These are phyloP conservation scores for Fusarium udum DNA, from an alignment of 2,329 filamentous ascomycete genomes.

Conservation along the genomic window DNA sequence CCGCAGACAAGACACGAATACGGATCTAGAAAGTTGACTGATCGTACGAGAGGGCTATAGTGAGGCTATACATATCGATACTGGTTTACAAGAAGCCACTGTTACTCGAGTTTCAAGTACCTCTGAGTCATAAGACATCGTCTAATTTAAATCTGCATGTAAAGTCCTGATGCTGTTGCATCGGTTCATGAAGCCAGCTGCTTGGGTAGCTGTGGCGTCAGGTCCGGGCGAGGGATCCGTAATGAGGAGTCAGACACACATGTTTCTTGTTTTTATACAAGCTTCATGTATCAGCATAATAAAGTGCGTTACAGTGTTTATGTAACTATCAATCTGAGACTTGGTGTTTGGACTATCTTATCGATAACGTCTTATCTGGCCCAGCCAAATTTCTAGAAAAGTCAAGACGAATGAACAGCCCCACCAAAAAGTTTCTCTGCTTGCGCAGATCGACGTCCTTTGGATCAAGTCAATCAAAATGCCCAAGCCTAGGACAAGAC, in stretches of 20 bases:
- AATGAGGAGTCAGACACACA: neutral
- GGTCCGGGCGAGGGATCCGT: neutral
- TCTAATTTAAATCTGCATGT: neutral
- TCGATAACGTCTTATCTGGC: constrained; percentile 35
- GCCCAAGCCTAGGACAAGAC: constrained; percentile 57
- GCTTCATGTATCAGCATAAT: neutral
- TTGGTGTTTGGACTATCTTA: neutral
- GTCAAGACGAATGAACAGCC: constrained; percentile 31
- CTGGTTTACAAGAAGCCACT: neutral
- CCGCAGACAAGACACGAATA: neutral
- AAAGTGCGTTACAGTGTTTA: neutral
- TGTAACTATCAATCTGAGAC: neutral
- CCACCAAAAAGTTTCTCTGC: constrained; percentile 25
- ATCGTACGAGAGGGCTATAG: neutral
- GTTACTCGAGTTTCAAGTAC: neutral
- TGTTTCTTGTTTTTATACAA: neutral
- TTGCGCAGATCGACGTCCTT: constrained; percentile 3
- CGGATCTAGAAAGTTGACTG: neutral
- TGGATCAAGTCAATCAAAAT: constrained; percentile 42
- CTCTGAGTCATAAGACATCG: neutral
- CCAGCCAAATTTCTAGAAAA: constrained; percentile 24
- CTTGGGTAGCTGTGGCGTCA: neutral
- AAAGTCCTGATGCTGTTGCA: neutral
- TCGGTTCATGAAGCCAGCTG: neutral
- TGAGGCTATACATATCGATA: neutral